Evolutionary conservation across 2,329 filamentous ascomycete genomes (phyloP), one percentile per base, ranked within the genome.

Genomic region (Fusarium sacchari): DNA sequence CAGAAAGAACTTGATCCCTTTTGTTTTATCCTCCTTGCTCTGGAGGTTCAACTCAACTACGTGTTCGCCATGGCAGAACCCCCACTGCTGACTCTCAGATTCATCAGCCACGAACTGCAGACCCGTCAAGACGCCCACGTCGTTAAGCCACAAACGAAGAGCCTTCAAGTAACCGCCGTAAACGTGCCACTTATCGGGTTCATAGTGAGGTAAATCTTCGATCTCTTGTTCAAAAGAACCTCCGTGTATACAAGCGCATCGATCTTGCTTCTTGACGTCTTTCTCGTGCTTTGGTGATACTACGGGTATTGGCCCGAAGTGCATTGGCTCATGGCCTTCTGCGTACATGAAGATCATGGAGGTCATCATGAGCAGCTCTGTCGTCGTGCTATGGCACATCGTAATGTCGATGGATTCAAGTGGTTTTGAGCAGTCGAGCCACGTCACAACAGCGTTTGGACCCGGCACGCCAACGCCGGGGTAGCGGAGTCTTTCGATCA

Each of bases 1-100:
- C 7, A 59, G 32, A 9, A 49, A 49, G 24, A 49, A 49, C 32
- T 59, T n/a, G 6, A 47, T 34, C 8, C 30, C 20, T 6, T 4
- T 1, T 2, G 32, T 24, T 4, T 3, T 7, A 5, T 3, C 3
- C 11, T 34, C 22, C 30, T 24, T 8, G 22, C 12, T 24, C n/a
- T 11, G 47, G 1, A 50, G n/a, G 17, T 24, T 12, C 22, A 50
- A 2, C 47, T 24, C 47, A 34, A 1, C 5, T 4, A 17, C 4
- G 13, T 24, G 15, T 5, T 50, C 30, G 8, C 47, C 47, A 10
- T 34, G 7, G 13, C 47, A 50, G 47, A 50, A 50, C 22, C 47
- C 47, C 30, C 22, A 50, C 22, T 50, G 14, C 30, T 34, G 30
- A 34, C 30, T 34, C 47, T 50, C 47, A 9, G 47, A 34, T 50